Base-by-base conservation (phyloP, 495 filamentous ascomycete genomes). In the Neurospora sp. region DNA sequence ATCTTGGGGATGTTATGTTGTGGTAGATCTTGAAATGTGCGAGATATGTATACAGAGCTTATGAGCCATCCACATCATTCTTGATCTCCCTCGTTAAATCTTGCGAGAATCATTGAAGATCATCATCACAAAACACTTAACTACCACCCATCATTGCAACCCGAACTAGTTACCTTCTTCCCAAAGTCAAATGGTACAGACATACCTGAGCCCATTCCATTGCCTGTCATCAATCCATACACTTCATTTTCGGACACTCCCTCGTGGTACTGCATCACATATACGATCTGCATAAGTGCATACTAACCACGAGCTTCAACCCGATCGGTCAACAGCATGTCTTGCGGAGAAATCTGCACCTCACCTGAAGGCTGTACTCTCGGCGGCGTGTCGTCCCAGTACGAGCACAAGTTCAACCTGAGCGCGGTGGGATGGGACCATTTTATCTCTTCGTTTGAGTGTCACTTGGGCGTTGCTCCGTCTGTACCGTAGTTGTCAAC, bases 281-380 rank as follows among this genome's bases (percentile, higher is more conserved):
- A 65, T 65, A 65, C 27, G 53, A 65, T 2, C 14, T 35, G 27
- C 31, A 35, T 3, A 53, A 53, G 20, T 14, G 2, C 1, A 65
- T 37, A 37, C 53, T 65, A 65, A 65, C 27, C 27, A 9, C 27
- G 14, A 37, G 6, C 27, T 18, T 65, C 0, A 18, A 65, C 53
- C 27, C 27, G 12, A 65, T 37, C 27, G 53, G 27, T 18, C 53
- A 35, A 45, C 3, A 75, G 71, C 35, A 73, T 71, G 68, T 71
- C 70, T 27, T 85, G 84, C 75, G 77, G 73, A 27, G 79, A 76
- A 4, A 79, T 83, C 37, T 85, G 84, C 81, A 82, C 70, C 0
- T 82, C 82, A 27, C 82, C 82, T n/a, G 78, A 77, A n/a, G 84
- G 84, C 61, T 85, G 84, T 79, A 84, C 83, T 20, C 79, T 84